Evolutionary conservation across 495 filamentous ascomycete species (phyloP), one percentile per base, ranked within the genome.

Genomic region (Evansstolkia leycettana): DNA sequence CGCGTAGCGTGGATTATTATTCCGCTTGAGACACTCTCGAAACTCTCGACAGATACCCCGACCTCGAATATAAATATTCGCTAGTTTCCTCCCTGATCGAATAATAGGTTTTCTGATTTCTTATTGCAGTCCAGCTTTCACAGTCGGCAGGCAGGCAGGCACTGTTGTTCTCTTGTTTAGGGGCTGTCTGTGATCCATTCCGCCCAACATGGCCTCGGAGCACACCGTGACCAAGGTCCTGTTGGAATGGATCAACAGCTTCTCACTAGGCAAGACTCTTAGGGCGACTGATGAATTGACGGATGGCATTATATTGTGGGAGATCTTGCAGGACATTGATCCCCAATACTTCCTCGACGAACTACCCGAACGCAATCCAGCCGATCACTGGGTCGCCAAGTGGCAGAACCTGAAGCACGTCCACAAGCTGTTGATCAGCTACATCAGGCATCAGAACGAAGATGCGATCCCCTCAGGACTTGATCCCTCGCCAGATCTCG

Each of bases 241-340:
- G 36, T 45, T 75, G 43, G 69, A 73, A 60, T 77, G 72, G 72
- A 60, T 73, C 47, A 74, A 72, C 51, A 64, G 59, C 49, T 69
- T 72, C 46, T 57, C 63, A 28, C 46, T 71, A 15, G 57, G 58
- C 23, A 56, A 60, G 42, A 64, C 55, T 17, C 58, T 70, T 34
- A 52, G 58, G 20, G 53, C 52, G 29, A 52, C 75, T 37, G 70
- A 72, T 38, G 76, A 86, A 45, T 66, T 94, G 47, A 76, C 70
- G 35, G 80, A 92, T 54, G 87, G 84, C 31, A 67, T 72, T 33
- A 68, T 82, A 17, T 68, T 93, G 45, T 73, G 79, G 80, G 63
- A 73, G 44, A 70, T 76, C 54, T 52, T 82, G 55, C 71, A 70
- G 45, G 71, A 79, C 41, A 66, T 81, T 38, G 80, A 87, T 55